Evolutionary conservation across 2,329 filamentous ascomycete genomes (phyloP), one percentile per base, ranked within the genome.

Genomic region (Trematosphaeria pertusa): DNA sequence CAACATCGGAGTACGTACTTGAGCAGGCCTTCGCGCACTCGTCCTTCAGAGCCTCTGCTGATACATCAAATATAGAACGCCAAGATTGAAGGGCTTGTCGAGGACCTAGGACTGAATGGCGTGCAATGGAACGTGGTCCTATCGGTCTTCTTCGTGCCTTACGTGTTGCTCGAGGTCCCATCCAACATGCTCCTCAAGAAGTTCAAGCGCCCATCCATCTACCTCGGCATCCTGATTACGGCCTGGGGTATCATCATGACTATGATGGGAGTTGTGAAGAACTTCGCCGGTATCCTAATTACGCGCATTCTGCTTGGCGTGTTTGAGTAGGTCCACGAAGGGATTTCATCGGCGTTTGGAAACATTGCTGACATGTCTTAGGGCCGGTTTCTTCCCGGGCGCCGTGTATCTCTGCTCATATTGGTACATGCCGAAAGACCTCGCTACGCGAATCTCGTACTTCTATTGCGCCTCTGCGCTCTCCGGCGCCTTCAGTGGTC

Each of bases 91-190:
- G 84, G 84, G 10, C 73, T 88, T 21, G 79, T 85, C 36, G 71
- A 73, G 3, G 85, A 87, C 42, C 72, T 87, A 11, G 60, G 71
- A 1, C 75, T 87, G 44, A 64, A 66, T 41, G 70, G 81, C 52
- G 77, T 75, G 2, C 72, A 87, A 64, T 87, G 86, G 61, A 78
- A 81, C 30, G 83, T 82, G 1, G 83, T 81, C 33, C 70, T 85
- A 19, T 81, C 79, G 4, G 85, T 87, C 40, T 73, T 87, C 40
- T 86, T 86, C 63, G 75, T 77, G 19, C 73, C 79, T 21, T 62
- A 62, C 52, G 42, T 73, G 48, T 51, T 62, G 48, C 50, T 61
- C 10, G 60, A 69, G 35, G 53, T 78, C 3, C 75, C 75, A 0
- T 73, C 68, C 2, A 78, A 77, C 51, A 72, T 76, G 60, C 56